Evolutionary conservation across 192 early-diverging fungal genomes (phyloP), one percentile per base, ranked within the genome.

Genomic region (Podila epicladia): DNA sequence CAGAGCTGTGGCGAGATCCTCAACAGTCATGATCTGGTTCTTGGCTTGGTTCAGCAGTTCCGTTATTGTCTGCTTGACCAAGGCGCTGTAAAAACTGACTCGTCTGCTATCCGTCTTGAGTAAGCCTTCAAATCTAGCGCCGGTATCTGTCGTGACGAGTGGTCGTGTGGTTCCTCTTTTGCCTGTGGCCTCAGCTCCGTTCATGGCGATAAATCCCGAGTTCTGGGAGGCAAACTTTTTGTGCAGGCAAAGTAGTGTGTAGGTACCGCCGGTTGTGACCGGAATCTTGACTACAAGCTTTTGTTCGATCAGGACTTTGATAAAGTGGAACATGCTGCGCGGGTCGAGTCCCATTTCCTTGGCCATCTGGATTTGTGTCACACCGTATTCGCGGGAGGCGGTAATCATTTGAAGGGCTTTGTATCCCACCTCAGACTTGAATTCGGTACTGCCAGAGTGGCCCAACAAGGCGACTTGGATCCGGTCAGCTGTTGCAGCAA

Each of bases 211-310:
- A 71, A 87, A 92, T 12, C 85, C 75, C 12, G 58, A 37, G 69
- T 90, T 90, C 50, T 67, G 22, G 4, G 70, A n/a, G 1, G 90
- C 87, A 64, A 86, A 93, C 17, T 84, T 80, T 7, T 59, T 84
- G 28, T 87, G 88, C 28, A 93, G 70, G 59, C 90, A 91, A 2
- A 91, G 72, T 41, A 91, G 85, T 11, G 92, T 91, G 51, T 84
- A 85, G 37, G 83, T 67, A 9, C 91, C 88, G 26, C 83, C 86
- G 9, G 82, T 83, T 17, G 88, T 86, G 45, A 92, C 85, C n/a
- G 91, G 89, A 33, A 89, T 82, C 69, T 93, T 93, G 55, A 92
- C 87, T 41, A 93, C 84, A 19, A 89, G 73, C 20, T 85, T 85
- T 62, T 66, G 67, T 6, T 67, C 66, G 19, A 75, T 45, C 26